Percentiles rank a stretch among this genome's conserved stretches.
These are phyloP conservation scores for Aspergillus sp. DNA, from an alignment of 2,329 filamentous ascomycete genomes.

Conservation along the genomic window DNA sequence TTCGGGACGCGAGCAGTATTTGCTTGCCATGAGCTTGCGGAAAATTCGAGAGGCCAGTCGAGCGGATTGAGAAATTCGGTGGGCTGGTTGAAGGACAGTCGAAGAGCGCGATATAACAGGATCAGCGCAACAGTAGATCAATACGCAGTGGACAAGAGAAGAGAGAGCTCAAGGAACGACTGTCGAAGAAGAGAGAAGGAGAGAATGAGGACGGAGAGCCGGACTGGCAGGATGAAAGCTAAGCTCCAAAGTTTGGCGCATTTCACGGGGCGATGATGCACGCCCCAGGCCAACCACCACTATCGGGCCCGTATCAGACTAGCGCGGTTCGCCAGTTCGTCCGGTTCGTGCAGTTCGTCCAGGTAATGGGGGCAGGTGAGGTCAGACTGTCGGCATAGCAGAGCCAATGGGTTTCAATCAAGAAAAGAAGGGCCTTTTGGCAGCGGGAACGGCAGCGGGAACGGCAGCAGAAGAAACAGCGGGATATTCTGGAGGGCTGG, in stretches of 20 bases:
- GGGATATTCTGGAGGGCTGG: no score
- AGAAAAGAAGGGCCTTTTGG: not conserved
- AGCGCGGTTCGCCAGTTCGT: no score
- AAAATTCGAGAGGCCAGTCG: not conserved
- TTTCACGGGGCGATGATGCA: conserved; percentile 4
- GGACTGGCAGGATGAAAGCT: conserved; percentile 1
- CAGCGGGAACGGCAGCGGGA: not conserved
- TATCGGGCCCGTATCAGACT: no score
- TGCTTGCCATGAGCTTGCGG: not conserved
- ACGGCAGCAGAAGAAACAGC: not conserved
- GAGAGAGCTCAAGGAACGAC: conserved; percentile 8
- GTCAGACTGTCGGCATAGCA: no score
- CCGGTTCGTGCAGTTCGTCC: no score
- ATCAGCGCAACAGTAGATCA: conserved; percentile 1
- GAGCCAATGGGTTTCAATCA: no score
- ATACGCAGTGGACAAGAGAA: no score
- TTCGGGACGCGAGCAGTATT: not conserved
- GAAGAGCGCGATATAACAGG: conserved; percentile 4
- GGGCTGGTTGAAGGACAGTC: conserved; percentile 2
- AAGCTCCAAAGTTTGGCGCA: conserved; percentile 1
- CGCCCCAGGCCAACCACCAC: no score
- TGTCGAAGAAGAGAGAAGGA: conserved; percentile 2
- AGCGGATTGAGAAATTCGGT: not conserved
- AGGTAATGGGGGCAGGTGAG: no score
- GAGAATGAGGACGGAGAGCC: conserved; percentile 3